Conservation (phyloP, 306 rosid species). For the Ziziphus jujuba region DNA sequence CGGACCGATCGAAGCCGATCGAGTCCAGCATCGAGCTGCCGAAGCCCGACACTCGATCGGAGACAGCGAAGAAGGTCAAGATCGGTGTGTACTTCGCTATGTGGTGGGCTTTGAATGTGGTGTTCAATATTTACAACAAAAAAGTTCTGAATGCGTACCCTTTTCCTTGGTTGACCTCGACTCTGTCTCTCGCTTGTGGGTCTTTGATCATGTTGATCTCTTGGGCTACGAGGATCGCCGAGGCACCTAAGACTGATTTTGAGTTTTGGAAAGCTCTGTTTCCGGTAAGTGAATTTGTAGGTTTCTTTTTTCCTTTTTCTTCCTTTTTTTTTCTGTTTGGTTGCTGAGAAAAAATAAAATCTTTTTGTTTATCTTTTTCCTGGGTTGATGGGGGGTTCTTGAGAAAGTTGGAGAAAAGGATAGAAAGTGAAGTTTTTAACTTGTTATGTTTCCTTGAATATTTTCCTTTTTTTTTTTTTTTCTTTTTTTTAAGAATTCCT, state of each 20-base stretch:
- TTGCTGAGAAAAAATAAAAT: slow-evolving; percentile 26
- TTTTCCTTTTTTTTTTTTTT: slow-evolving; percentile 2
- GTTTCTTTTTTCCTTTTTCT: too few species aligned
- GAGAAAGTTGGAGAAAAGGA: slow-evolving; percentile 23
- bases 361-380: neutral
- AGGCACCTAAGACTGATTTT: slow-evolving; percentile 83
- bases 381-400: neutral
- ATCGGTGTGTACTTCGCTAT: slow-evolving; percentile 89
- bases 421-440: slow-evolving; percentile 36
- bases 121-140: slow-evolving; percentile 94
- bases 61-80: slow-evolving; percentile 76
- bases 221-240: slow-evolving; percentile 88
- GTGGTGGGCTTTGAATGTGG: slow-evolving; percentile 98
- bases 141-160: slow-evolving; percentile 97
- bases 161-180: slow-evolving; percentile 95
- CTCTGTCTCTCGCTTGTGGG: slow-evolving; percentile 92
- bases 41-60: slow-evolving; percentile 33
- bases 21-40: slow-evolving; percentile 33
- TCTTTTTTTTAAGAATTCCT: neutral
- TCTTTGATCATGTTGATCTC: slow-evolving; percentile 93
- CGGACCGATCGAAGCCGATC: slow-evolving; percentile 65
- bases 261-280: slow-evolving; percentile 94
- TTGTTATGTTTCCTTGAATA: slow-evolving; percentile 5
- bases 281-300: slow-evolving; percentile 66
- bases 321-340: slow-evolving; percentile 29